Evolutionary conservation across 192 early-diverging fungal genomes (phyloP).

Genomic region (Mortierella antarctica): DNA sequence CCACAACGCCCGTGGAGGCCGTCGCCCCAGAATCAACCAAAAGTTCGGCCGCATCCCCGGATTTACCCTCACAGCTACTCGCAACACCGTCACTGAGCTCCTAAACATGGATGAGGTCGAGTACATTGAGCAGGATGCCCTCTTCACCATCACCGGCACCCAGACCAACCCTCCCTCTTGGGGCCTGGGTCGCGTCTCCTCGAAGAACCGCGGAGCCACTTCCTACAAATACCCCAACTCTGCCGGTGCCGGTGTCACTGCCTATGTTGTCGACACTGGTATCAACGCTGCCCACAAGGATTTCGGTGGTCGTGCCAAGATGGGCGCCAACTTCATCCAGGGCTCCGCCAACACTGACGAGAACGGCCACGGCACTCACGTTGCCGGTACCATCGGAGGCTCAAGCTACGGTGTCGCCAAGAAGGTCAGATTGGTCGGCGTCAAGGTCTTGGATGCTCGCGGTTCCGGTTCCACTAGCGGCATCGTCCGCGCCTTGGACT

Average conservation of each 20-base stretch:
- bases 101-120: conserved; percentile 60
- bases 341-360: conserved; percentile 37
- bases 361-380: conserved; percentile 64
- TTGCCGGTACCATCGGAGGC: conserved; percentile 57
- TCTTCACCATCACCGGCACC: conserved; percentile 19
- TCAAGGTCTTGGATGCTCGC: conserved; percentile 67
- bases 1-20: neutral
- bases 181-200: conserved; percentile 53
- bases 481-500: conserved; percentile 59
- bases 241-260: conserved; percentile 50
- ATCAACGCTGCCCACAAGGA: conserved; percentile 44
- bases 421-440: conserved; percentile 61
- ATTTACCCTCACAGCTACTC: conserved; percentile 42
- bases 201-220: conserved; percentile 30
- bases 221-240: conserved; percentile 25
- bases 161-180: conserved; percentile 48
- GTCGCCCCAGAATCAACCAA: conserved; percentile 12
- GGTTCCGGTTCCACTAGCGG: conserved; percentile 64
- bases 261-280: conserved; percentile 59
- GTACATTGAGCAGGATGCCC: conserved; percentile 78
- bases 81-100: neutral
- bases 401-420: conserved; percentile 75
- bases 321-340: conserved; percentile 52
- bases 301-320: conserved; percentile 65
- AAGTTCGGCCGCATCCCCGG: conserved; percentile 42